Evolutionary conservation across 2,329 filamentous ascomycete genomes (phyloP), one percentile per base, ranked within the genome.

Genomic region (Amphichorda felina): DNA sequence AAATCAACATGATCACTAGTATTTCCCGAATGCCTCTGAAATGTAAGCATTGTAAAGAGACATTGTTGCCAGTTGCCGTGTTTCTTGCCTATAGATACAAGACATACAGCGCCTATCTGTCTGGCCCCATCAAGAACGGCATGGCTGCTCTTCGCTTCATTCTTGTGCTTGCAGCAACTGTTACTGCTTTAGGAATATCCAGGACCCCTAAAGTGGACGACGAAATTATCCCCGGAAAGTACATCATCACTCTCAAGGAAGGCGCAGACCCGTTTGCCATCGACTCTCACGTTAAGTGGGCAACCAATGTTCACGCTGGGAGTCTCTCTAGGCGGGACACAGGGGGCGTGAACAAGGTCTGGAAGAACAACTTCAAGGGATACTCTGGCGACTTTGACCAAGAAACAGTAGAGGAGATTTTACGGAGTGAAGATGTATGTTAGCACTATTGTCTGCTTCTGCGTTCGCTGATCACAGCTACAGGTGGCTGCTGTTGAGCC

Each of bases 211-310:
- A 31, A 26, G 8, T 29, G n/a, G 27, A 21, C 14, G 30, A 13
- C 8, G 30, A 18, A n/a, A 16, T 32, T 14, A 4, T 32, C 13
- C 30, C 30, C 10, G 30, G 30, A 18, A 32, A 18, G 15, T 80
- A 75, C 55, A 76, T 79, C 44, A 64, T 79, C 26, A 72, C 77
- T 35, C 75, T 77, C 55, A 72, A 76, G 53, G 57, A 58, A 42
- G 64, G 61, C 35, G 59, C 61, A 43, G 54, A 53, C 33, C 50
- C 61, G 14, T 55, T 58, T 3, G 59, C 56, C 22, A 59, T 77
- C 43, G 52, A 60, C 27, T 54, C 56, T 31, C 67, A 75, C 49
- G 50, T 72, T 43, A 49, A 50, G 29, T 65, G 60, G 45, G 59
- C 75, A 42, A 61, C 59, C 10, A 57, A 65, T 29, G 53, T 78